A percentile compares a stretch with the other conserved stretches of the same genome.
Evolutionary conservation across 208 protist genomes (phyloP).

Genomic region (Acanthamoeba triangularis): DNA sequence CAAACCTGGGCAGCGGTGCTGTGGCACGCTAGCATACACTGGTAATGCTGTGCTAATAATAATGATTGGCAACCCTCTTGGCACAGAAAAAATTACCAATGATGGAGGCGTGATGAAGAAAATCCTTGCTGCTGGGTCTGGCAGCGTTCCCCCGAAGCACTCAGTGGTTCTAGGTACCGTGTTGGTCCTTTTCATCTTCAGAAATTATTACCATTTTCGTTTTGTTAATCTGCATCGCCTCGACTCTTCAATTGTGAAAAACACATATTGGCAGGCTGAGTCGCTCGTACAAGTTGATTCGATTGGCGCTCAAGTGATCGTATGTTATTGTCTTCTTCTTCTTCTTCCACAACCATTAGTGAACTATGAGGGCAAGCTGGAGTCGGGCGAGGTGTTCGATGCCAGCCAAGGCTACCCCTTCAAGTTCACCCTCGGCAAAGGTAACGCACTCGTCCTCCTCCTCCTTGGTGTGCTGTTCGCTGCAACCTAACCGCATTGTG

Average conservation of each 20-base stretch:
- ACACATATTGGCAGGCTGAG: not conserved
- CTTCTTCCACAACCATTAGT: constrained; percentile 68
- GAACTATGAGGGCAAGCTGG: constrained; percentile 90
- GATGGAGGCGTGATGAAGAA: constrained; percentile 82
- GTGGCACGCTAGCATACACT: not conserved
- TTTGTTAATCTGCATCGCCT: not conserved
- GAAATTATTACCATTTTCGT: not conserved
- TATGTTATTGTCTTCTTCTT: not conserved
- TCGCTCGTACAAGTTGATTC: not conserved
- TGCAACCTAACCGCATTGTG: not conserved
- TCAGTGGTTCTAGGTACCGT: not conserved
- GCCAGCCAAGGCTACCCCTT: constrained; percentile 80
- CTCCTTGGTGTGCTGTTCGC: not conserved
- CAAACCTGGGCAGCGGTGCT: not conserved
- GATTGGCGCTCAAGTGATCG: not conserved
- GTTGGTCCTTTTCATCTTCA: not conserved
- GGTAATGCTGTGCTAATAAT: not conserved
- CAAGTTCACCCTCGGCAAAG: constrained; percentile 54
- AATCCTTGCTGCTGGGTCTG: constrained; percentile 49
- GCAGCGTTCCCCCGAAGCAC: constrained; percentile 52
- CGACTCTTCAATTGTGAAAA: no score
- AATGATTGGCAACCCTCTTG: no score
- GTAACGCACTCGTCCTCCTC: constrained; percentile 78
- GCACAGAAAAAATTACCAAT: constrained; percentile 53
- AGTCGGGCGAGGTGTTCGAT: constrained; percentile 90